phyloP scores from a whole-genome alignment of 305 asterid genomes.

The Fraxinus greggii region DNA sequence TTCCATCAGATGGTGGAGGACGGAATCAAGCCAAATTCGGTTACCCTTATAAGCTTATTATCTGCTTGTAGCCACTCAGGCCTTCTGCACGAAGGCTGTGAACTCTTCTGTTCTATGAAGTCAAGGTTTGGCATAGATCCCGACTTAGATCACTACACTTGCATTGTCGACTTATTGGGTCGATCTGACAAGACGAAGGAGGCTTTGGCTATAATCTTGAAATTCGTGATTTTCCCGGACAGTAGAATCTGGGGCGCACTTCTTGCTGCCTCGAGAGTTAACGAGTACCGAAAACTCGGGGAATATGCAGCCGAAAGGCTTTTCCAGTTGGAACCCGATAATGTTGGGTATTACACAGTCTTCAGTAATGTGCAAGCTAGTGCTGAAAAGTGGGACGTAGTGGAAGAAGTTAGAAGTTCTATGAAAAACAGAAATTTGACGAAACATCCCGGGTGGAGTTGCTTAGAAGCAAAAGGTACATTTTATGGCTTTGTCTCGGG shows the following conservation, averaged over 20 bases:
- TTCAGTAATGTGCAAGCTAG: constrained; percentile 40
- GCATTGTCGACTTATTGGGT: constrained; percentile 46
- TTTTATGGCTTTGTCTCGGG: constrained; percentile 43
- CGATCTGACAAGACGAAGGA: constrained; percentile 41
- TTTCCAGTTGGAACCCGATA: constrained; percentile 35
- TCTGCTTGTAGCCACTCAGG: constrained; percentile 56
- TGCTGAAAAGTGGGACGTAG: constrained; percentile 39
- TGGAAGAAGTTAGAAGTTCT: constrained; percentile 33
- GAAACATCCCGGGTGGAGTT: constrained; percentile 55
- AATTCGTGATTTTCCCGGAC: constrained; percentile 36
- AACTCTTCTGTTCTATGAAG: constrained; percentile 36
- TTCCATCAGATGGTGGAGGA: constrained; percentile 37
- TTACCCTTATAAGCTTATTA: constrained; percentile 42
- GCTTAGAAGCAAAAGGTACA: constrained; percentile 33
- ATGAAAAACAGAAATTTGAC: constrained; percentile 36
- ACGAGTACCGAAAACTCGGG: constrained; percentile 30
- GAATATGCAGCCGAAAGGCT: constrained; percentile 33
- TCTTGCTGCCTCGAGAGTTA: constrained; percentile 37
- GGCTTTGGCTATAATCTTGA: constrained; percentile 36
- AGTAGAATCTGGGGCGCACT: constrained; percentile 47
- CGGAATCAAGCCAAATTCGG: constrained; percentile 38
- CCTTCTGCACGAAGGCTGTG: constrained; percentile 34
- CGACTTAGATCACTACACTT: constrained; percentile 40
- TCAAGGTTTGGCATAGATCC: constrained; percentile 35
- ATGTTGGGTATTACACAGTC: constrained; percentile 36